These are phyloP conservation scores for Paraglomus brasilianum DNA, from an alignment of 192 early-diverging fungal genomes.

Conservation along the genomic window DNA sequence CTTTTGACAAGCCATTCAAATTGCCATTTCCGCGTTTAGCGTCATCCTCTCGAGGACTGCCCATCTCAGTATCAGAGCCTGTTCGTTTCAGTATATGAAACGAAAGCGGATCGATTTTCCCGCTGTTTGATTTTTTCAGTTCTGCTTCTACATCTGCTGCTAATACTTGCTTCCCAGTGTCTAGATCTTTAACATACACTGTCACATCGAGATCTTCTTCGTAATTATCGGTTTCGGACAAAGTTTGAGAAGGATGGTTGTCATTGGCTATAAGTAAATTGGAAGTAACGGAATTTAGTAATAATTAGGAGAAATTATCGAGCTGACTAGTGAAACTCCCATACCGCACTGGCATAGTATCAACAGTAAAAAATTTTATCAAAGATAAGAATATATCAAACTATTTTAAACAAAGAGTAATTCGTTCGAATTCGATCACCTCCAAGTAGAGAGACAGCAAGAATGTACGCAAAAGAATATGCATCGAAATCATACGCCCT, in stretches of 20 bases:
- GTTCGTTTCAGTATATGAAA: conserved; percentile 32
- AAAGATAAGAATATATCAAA: no score
- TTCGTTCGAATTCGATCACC: no score
- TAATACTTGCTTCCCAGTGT: conserved; percentile 26
- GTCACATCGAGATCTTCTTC: conserved; percentile 20
- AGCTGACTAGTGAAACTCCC: no score
- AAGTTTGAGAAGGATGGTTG: background rate
- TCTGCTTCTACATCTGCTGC: conserved; percentile 26
- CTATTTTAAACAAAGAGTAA: no score
- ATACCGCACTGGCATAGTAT: no score
- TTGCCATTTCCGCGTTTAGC: background rate
- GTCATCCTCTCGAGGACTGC: background rate
- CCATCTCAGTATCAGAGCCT: background rate
- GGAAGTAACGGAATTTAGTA: no score
- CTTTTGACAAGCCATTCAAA: background rate
- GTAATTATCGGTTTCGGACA: background rate
- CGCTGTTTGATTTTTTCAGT: conserved; percentile 24
- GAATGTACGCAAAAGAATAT: no score
- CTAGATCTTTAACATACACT: conserved; percentile 30
- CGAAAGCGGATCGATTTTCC: conserved; percentile 26
- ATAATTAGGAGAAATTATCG: no score
- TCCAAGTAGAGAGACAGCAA: no score
- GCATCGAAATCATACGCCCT: no score
- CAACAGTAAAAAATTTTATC: no score
- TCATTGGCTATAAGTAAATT: background rate